These are phyloP conservation scores for Penicillium sp. DNA, from an alignment of 2,329 filamentous ascomycete genomes.

Conservation along the genomic window DNA sequence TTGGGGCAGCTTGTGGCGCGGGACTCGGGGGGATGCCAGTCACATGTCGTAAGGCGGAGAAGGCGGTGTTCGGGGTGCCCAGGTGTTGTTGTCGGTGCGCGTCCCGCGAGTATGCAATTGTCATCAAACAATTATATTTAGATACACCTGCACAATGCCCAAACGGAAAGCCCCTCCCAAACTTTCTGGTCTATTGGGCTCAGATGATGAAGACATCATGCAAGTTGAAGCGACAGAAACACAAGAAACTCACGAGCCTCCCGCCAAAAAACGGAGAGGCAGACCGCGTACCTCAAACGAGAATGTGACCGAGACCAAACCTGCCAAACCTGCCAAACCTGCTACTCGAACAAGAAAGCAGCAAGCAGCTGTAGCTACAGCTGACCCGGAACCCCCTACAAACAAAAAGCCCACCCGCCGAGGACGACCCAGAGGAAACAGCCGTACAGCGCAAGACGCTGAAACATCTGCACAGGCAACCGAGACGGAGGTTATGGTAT, in stretches of 20 bases:
- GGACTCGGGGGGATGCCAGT: constrained; percentile 18
- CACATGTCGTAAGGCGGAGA: constrained; percentile 25
- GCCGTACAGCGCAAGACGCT: constrained; percentile 27
- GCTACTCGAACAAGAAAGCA: constrained; percentile 32
- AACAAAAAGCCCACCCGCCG: constrained; percentile 23
- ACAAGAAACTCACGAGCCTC: constrained; percentile 32
- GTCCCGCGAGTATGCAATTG: constrained; percentile 4
- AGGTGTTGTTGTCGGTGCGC: constrained; percentile 19
- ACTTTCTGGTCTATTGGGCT: constrained; percentile 49
- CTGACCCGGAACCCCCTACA: constrained; percentile 13
- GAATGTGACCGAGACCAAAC: constrained; percentile 45
- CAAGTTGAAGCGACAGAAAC: constrained; percentile 33
- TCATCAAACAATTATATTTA: background rate
- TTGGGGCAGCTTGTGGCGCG: constrained; percentile 21
- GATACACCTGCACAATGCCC: constrained; percentile 31
- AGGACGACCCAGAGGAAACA: constrained; percentile 36
- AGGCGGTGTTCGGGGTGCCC: constrained; percentile 5
- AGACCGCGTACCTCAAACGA: constrained; percentile 44
- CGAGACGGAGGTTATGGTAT: constrained; percentile 42
- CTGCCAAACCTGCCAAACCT: constrained; percentile 26
- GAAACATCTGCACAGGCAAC: constrained; percentile 38
- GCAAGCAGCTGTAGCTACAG: constrained; percentile 14
- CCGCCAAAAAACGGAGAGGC: constrained; percentile 40
- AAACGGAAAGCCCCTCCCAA: constrained; percentile 45
- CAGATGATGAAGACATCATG: constrained; percentile 46